Evolutionary conservation across 495 filamentous ascomycete genomes (phyloP).

Genomic region (Letharia lupina): DNA sequence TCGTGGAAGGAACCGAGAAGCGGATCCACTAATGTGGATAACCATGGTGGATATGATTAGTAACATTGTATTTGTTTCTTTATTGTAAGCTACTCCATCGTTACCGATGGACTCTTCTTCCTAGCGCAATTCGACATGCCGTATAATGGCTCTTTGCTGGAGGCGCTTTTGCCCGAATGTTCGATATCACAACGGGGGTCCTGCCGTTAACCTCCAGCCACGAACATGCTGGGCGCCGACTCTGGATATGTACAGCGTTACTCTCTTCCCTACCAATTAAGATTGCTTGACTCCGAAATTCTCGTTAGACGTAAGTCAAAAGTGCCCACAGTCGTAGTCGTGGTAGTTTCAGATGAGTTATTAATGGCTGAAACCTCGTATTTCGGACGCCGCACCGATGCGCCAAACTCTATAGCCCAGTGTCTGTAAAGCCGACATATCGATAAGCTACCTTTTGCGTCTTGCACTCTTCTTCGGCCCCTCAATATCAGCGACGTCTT

Average conservation of each 20-base stretch:
- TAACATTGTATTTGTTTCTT: neutral
- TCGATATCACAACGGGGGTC: neutral
- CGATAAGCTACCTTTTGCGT: conserved; percentile 12
- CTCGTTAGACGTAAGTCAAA: neutral
- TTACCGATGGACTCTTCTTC: neutral
- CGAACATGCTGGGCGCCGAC: neutral
- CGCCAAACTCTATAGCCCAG: neutral
- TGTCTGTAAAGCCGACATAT: neutral
- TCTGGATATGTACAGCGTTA: neutral
- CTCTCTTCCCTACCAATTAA: neutral
- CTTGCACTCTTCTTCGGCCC: conserved; percentile 35
- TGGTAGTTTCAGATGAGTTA: neutral
- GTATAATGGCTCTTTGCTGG: neutral
- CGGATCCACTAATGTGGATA: too few relatives aligned
- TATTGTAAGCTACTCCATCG: neutral
- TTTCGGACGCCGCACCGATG: neutral
- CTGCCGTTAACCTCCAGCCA: neutral
- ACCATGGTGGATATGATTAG: neutral
- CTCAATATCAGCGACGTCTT: conserved; percentile 64
- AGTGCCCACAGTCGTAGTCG: neutral
- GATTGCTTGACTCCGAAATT: neutral
- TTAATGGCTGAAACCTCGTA: neutral
- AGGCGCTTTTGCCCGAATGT: neutral
- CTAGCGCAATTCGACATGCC: neutral
- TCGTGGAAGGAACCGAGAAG: neutral